Percentiles rank a stretch among this genome's conserved stretches.
Conservation (phyloP, 2,329 filamentous ascomycete species). For the Exserohilum rostratum region DNA sequence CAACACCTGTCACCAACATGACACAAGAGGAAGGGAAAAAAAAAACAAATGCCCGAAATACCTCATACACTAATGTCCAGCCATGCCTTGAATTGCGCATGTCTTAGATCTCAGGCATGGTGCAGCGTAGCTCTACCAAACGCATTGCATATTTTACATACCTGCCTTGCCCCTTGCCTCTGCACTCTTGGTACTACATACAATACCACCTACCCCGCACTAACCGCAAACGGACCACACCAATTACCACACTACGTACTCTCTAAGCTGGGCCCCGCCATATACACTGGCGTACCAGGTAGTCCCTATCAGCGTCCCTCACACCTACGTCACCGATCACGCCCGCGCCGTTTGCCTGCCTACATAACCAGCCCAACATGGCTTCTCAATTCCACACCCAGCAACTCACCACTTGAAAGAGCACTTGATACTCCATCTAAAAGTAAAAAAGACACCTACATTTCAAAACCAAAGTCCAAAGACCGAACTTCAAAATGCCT, state of each 20-base stretch:
- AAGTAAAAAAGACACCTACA: neutral
- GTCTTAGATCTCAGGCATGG: too few relatives aligned
- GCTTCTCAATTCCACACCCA: constrained; percentile 5
- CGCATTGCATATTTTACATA: too few relatives aligned
- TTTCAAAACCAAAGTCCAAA: too few relatives aligned
- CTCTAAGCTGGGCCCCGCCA: too few relatives aligned
- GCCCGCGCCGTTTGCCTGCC: constrained; percentile 10
- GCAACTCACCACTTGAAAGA: constrained; percentile 7
- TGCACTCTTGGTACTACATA: too few relatives aligned
- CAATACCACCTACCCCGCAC: constrained; percentile 5
- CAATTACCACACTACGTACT: too few relatives aligned
- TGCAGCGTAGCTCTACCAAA: too few relatives aligned
- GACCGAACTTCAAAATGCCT: constrained; percentile 46
- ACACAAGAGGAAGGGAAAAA: neutral
- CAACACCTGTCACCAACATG: neutral
- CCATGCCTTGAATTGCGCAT: neutral
- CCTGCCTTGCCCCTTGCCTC: too few relatives aligned
- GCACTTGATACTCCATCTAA: constrained; percentile 8
- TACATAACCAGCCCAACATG: constrained; percentile 27
- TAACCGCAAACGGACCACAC: neutral
- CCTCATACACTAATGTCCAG: neutral
- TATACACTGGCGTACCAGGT: too few relatives aligned
- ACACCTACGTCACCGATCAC: constrained; percentile 35
- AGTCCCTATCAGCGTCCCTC: neutral
- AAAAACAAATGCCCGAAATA: neutral